Evolutionary conservation across 1,139 yeast genomes (phyloP).

Genomic region (Kazachstania sp.): DNA sequence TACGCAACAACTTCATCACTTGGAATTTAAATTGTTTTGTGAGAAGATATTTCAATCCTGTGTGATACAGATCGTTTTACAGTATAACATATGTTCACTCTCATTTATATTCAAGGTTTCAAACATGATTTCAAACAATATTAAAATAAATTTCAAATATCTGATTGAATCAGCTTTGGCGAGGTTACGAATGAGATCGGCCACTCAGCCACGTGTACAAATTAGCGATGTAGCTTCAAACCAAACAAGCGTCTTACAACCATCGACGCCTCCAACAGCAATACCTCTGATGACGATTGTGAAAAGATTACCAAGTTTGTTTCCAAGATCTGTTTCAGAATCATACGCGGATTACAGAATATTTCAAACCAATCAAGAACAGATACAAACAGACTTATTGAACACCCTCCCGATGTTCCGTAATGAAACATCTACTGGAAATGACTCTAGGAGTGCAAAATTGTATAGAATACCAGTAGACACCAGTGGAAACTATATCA

Average conservation of each 20-base stretch:
- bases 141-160: constrained; percentile 1
- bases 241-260: neutral
- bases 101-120: neutral
- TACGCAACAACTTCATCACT: too few species aligned
- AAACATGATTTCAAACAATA: neutral
- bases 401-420: constrained; percentile 34
- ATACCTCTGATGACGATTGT: constrained; percentile 23
- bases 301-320: constrained; percentile 35
- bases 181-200: constrained; percentile 19
- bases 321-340: constrained; percentile 48
- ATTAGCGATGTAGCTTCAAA: neutral
- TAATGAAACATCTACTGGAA: neutral
- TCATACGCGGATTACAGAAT: constrained; percentile 44
- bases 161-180: neutral
- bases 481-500: constrained; percentile 41
- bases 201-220: constrained; percentile 15
- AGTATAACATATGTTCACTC: too few species aligned
- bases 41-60: too few species aligned
- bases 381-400: constrained; percentile 47
- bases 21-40: too few species aligned
- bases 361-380: constrained; percentile 10
- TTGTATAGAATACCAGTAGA: constrained; percentile 36
- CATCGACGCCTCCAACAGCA: constrained; percentile 26
- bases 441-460: constrained; percentile 24
- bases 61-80: too few species aligned